phyloP scores from a whole-genome alignment of 345 rosid genomes.

The Populus simonii region DNA sequence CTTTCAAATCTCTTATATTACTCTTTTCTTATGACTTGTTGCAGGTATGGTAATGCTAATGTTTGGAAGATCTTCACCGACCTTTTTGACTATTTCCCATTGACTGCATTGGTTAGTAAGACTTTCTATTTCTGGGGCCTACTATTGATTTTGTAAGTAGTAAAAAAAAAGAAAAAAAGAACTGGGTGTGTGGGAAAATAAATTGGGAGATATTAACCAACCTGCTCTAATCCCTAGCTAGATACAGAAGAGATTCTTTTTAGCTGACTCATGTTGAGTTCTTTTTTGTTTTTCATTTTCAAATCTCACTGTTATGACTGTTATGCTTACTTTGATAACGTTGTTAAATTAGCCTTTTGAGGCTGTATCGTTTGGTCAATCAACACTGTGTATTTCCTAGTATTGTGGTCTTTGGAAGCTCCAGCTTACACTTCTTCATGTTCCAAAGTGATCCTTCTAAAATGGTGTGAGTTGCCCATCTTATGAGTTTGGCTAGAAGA shows the following conservation, averaged over 20 bases:
- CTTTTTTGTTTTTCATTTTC: neutral
- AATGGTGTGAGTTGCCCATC: too few relatives aligned
- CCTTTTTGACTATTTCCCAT: slow-evolving; percentile 88
- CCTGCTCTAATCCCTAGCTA: neutral
- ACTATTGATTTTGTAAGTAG: neutral
- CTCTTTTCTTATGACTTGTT: slow-evolving; percentile 8
- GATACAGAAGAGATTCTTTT: neutral
- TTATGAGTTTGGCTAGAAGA: too few relatives aligned
- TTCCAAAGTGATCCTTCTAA: neutral
- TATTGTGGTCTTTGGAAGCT: neutral
- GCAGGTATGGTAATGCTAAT: slow-evolving; percentile 93
- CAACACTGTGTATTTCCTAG: neutral
- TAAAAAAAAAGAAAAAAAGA: too few relatives aligned
- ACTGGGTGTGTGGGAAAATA: slow-evolving; percentile 30
- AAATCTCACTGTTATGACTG: neutral
- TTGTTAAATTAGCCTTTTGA: neutral
- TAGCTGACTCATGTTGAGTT: neutral
- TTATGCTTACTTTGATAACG: neutral
- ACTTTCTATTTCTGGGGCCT: neutral
- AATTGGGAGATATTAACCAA: neutral
- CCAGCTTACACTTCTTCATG: neutral
- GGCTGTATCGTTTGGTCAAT: neutral
- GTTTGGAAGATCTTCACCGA: slow-evolving; percentile 93
- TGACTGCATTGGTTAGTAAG: slow-evolving; percentile 71
- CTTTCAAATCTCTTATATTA: slow-evolving; percentile 1